Evolutionary conservation across 2,329 filamentous ascomycete genomes (phyloP).

Genomic region (Aspergillus phoenicis): DNA sequence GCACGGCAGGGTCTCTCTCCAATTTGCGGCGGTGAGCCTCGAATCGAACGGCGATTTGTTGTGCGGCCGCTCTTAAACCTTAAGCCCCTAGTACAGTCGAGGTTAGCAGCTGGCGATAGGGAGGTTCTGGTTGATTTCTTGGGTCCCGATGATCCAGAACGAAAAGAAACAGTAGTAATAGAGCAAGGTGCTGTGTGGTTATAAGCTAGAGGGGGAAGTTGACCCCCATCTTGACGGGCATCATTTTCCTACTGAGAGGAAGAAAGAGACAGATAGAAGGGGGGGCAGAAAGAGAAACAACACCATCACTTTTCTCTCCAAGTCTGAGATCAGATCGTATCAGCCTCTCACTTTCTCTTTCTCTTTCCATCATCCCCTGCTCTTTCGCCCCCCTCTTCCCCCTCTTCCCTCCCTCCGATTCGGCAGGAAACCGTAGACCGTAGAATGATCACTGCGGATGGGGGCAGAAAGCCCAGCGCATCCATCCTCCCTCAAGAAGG

Average conservation of each 20-base stretch:
- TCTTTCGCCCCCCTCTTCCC: background rate
- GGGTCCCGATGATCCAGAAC: background rate
- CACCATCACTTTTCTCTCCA: background rate
- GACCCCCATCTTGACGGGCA: background rate
- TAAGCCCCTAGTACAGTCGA: slow-evolving; percentile 3
- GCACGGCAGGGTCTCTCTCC: background rate
- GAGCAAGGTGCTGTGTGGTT: background rate
- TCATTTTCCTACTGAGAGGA: background rate
- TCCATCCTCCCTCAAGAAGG: background rate
- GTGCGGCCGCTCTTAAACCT: slow-evolving; percentile 4
- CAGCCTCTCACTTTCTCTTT: background rate
- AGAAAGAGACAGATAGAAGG: no score
- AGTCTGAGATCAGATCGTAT: slow-evolving; percentile 4
- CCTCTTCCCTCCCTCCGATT: background rate
- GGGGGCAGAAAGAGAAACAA: background rate
- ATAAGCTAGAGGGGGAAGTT: background rate
- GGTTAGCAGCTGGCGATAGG: slow-evolving; percentile 1
- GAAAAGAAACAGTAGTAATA: background rate
- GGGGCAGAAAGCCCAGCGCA: slow-evolving; percentile 1
- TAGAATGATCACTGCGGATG: background rate
- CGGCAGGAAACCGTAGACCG: background rate
- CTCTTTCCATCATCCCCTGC: background rate
- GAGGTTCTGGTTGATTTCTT: background rate
- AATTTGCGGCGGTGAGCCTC: slow-evolving; percentile 2
- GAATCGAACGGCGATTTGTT: slow-evolving; percentile 3